phyloP scores from a whole-genome alignment of 169 alveolate species.

The Eimeria tenella region DNA sequence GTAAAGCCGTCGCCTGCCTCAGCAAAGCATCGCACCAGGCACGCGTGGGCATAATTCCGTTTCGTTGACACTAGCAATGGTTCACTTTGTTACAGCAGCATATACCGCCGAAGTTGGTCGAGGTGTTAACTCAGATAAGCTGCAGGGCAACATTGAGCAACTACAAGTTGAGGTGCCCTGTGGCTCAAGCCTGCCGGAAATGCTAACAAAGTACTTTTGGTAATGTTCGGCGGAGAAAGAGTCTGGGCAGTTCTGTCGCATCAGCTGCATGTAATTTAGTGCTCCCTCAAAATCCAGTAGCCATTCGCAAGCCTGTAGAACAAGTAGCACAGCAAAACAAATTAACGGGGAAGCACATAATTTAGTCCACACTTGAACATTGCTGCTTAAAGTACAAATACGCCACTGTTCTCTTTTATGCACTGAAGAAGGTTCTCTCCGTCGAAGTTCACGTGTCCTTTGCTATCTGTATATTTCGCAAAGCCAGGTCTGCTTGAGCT shows the following conservation, averaged over 20 bases:
- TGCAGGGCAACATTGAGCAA: too few relatives aligned
- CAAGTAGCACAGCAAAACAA: neutral
- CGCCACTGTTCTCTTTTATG: neutral
- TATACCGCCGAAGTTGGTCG: too few relatives aligned
- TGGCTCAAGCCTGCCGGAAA: too few relatives aligned
- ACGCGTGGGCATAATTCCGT: neutral
- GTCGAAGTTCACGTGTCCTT: neutral
- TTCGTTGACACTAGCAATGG: too few relatives aligned
- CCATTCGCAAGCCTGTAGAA: constrained; percentile 72
- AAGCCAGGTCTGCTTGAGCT: neutral
- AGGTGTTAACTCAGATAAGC: too few relatives aligned
- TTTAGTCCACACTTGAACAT: neutral
- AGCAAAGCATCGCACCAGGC: constrained; percentile 6
- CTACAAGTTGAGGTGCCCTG: too few relatives aligned
- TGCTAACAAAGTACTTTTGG: constrained; percentile 19
- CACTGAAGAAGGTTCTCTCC: neutral
- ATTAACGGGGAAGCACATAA: neutral
- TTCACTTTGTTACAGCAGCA: too few relatives aligned
- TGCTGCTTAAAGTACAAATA: neutral
- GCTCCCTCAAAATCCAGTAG: constrained; percentile 78
- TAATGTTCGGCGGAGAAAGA: constrained; percentile 49
- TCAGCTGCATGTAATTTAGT: constrained; percentile 42
- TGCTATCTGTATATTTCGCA: neutral
- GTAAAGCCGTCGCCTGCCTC: constrained; percentile 55
- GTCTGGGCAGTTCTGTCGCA: constrained; percentile 77